Evolutionary conservation across 768 basidiomycete species (phyloP).

Genomic region (Zangia roseola): DNA sequence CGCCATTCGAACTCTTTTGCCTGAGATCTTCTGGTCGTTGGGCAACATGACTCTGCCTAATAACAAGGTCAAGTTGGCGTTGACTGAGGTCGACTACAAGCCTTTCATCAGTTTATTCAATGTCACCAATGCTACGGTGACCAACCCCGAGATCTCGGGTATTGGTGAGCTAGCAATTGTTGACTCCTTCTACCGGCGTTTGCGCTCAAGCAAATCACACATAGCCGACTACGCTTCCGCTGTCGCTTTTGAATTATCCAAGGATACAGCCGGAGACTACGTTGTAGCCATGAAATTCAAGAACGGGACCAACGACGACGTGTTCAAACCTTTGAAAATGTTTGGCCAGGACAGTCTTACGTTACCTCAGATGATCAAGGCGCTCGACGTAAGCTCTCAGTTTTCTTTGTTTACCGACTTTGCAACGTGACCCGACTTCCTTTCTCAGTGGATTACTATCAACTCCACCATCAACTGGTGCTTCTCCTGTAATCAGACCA

Average conservation of each 20-base stretch:
- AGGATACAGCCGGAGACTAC: conserved; percentile 63
- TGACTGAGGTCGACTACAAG: conserved; percentile 82
- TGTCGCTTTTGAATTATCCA: conserved; percentile 66
- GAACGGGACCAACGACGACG: conserved; percentile 61
- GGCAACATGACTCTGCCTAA: conserved; percentile 72
- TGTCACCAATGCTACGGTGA: conserved; percentile 61
- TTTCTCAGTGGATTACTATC: conserved; percentile 23
- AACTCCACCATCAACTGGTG: conserved; percentile 36
- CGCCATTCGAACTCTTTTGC: conserved; percentile 73
- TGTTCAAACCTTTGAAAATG: conserved; percentile 63
- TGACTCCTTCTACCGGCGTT: not conserved
- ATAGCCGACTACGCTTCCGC: conserved; percentile 72
- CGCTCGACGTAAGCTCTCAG: conserved; percentile 16
- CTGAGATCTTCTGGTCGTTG: conserved; percentile 68
- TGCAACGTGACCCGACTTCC: not conserved
- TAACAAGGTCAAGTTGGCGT: conserved; percentile 73
- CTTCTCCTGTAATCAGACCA: conserved; percentile 33
- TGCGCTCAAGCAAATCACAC: not conserved
- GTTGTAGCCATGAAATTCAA: conserved; percentile 79
- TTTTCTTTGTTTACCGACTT: not conserved
- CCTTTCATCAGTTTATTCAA: conserved; percentile 86
- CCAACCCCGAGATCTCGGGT: conserved; percentile 58
- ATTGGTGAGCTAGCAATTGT: conserved; percentile 50
- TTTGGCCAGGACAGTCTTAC: conserved; percentile 45
- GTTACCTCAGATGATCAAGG: conserved; percentile 15